Evolutionary conservation across 208 protist genomes (phyloP).

Genomic region (Trypanosomatidae sp.): DNA sequence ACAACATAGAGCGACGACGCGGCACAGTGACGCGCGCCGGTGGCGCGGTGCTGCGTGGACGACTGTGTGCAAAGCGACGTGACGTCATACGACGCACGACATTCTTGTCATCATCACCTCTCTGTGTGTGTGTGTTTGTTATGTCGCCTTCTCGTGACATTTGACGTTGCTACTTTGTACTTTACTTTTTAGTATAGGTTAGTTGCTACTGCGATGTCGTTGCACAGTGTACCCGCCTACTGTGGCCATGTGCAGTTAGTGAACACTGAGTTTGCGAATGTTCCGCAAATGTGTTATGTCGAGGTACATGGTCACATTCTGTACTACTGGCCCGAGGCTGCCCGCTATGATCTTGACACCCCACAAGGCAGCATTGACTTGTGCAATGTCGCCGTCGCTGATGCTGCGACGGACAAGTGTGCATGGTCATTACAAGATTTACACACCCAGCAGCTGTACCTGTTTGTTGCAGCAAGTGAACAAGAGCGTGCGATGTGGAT

Average conservation of each 20-base stretch:
- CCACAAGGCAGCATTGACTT: constrained; percentile 24
- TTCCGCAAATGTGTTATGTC: constrained; percentile 22
- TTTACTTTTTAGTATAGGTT: too few species aligned
- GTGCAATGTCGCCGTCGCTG: constrained; percentile 10
- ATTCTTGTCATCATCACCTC: too few species aligned
- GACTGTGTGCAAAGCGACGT: too few species aligned
- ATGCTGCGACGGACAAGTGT: constrained; percentile 7
- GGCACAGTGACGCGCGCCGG: too few species aligned
- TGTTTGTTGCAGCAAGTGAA: constrained; percentile 20
- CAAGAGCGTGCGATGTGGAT: constrained; percentile 24
- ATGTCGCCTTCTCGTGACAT: too few species aligned
- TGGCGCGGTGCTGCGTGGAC: too few species aligned
- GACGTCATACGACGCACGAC: too few species aligned
- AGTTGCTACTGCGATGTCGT: not conserved
- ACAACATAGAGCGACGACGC: too few species aligned
- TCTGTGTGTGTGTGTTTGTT: too few species aligned
- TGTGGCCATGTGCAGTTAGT: not conserved
- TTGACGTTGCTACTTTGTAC: too few species aligned
- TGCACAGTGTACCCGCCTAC: not conserved
- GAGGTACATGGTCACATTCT: constrained; percentile 44
- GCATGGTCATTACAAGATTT: constrained; percentile 12
- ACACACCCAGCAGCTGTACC: constrained; percentile 6
- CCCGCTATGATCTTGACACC: constrained; percentile 9
- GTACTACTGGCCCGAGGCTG: constrained; percentile 48
- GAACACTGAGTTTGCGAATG: not conserved